These are phyloP conservation scores for Xylariales sp. DNA, from an alignment of 2,329 filamentous ascomycete species.

Conservation along the genomic window DNA sequence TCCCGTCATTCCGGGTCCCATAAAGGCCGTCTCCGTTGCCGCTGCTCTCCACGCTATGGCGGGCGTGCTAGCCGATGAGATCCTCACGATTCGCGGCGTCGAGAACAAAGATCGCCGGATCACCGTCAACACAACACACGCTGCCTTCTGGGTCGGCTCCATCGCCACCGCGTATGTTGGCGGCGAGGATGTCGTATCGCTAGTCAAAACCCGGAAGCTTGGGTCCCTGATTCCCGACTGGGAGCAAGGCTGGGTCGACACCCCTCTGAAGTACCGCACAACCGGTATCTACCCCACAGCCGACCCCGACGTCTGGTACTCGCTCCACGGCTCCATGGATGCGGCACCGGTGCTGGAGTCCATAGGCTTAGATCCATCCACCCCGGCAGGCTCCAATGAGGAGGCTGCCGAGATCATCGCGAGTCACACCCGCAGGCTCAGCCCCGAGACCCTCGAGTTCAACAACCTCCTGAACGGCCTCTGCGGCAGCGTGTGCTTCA, in stretches of 20 bases:
- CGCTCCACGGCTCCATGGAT: conserved; percentile 45
- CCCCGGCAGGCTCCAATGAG: conserved; percentile 14
- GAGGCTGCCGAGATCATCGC: conserved; percentile 27
- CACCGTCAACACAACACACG: conserved; percentile 42
- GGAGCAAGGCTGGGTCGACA: conserved; percentile 30
- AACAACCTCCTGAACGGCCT: conserved; percentile 34
- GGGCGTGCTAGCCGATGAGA: conserved; percentile 16
- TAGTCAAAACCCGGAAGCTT: conserved; percentile 23
- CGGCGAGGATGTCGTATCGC: conserved; percentile 25
- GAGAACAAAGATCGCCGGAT: conserved; percentile 19
- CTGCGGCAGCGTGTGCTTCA: conserved; percentile 39
- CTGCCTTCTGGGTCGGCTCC: conserved; percentile 38
- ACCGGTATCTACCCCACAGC: conserved; percentile 44
- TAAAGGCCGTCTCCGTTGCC: conserved; percentile 27
- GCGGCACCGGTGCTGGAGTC: conserved; percentile 35
- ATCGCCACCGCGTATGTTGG: conserved; percentile 31
- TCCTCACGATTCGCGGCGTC: conserved; percentile 9
- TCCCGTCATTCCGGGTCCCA: conserved; percentile 28
- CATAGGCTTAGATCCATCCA: conserved; percentile 37
- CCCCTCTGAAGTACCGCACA: conserved; percentile 31
- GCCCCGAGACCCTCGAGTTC: conserved; percentile 36
- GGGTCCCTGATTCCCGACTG: conserved; percentile 28
- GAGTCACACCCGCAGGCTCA: conserved; percentile 24
- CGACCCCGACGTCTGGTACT: conserved; percentile 41
- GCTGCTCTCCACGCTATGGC: conserved; percentile 29